These are phyloP conservation scores for Ophiostoma sp. DNA, from an alignment of 2,329 filamentous ascomycete species.

Conservation along the genomic window DNA sequence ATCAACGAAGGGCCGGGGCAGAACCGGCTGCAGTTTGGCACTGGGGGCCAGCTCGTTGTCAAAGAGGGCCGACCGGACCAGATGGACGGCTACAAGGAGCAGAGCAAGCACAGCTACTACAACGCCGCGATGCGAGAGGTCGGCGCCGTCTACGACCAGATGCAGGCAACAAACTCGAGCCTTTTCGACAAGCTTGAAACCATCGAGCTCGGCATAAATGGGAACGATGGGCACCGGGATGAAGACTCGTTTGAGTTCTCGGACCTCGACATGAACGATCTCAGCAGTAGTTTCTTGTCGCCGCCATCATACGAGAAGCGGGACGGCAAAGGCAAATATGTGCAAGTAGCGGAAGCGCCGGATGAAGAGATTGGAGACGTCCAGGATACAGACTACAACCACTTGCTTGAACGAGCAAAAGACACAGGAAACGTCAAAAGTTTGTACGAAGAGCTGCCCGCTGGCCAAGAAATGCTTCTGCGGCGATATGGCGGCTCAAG, in stretches of 20 bases:
- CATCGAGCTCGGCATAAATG: neutral
- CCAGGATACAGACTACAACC: neutral
- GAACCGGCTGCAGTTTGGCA: conserved; percentile 61
- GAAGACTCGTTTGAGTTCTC: conserved; percentile 6
- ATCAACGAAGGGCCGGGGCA: conserved; percentile 80
- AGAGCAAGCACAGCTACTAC: conserved; percentile 80
- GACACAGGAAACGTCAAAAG: neutral
- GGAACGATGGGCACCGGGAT: neutral
- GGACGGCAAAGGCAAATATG: neutral
- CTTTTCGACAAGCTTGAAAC: conserved; percentile 21
- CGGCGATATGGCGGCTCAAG: neutral
- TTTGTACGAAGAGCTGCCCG: conserved; percentile 14
- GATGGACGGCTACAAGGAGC: conserved; percentile 66
- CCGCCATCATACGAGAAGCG: neutral
- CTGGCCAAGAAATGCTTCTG: neutral
- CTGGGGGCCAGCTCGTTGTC: conserved; percentile 59
- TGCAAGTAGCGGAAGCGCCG: neutral
- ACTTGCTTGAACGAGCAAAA: neutral
- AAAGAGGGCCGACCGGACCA: conserved; percentile 63
- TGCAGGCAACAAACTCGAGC: conserved; percentile 17
- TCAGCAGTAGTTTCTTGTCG: conserved; percentile 6
- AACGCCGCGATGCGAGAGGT: conserved; percentile 58
- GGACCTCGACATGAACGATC: neutral
- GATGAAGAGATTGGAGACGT: neutral
- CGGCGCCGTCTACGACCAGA: conserved; percentile 22